These are phyloP conservation scores for Sporothrix pallida DNA, from an alignment of 2,329 filamentous ascomycete genomes.

Conservation along the genomic window DNA sequence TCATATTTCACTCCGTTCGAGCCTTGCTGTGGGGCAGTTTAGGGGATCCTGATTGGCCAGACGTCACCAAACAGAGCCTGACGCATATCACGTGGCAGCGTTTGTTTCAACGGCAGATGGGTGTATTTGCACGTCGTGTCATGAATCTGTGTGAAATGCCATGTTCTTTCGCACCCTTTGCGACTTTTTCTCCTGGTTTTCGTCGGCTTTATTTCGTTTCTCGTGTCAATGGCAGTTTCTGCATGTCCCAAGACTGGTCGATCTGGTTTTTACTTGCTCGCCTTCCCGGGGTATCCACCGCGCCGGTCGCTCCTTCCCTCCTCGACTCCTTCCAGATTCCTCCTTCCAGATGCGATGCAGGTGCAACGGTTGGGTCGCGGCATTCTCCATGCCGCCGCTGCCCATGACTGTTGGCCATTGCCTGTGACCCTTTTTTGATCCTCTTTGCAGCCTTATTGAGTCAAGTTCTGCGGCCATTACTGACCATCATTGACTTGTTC, in stretches of 20 bases:
- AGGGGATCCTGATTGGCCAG: not conserved
- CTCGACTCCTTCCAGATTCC: constrained; percentile 12
- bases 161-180: not conserved
- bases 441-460: no score
- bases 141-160: not conserved
- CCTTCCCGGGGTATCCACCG: not conserved
- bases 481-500: not conserved
- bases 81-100: not conserved
- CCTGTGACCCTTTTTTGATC: not conserved
- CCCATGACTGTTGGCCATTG: not conserved
- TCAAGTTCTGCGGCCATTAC: not conserved
- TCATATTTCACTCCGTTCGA: not conserved
- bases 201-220: not conserved
- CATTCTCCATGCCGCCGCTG: constrained; percentile 1
- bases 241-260: not conserved
- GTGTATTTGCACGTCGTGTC: not conserved
- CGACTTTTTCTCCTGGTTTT: not conserved
- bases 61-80: not conserved
- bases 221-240: not conserved
- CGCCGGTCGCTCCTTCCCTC: not conserved
- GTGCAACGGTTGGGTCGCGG: constrained; percentile 15
- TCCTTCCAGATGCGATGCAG: constrained; percentile 25
- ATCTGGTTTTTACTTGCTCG: not conserved
- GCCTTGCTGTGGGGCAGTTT: constrained; percentile 7
- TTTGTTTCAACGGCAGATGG: not conserved